These are phyloP conservation scores for Mortierella sp. DNA, from an alignment of 371 early-diverging fungal genomes.

Conservation along the genomic window DNA sequence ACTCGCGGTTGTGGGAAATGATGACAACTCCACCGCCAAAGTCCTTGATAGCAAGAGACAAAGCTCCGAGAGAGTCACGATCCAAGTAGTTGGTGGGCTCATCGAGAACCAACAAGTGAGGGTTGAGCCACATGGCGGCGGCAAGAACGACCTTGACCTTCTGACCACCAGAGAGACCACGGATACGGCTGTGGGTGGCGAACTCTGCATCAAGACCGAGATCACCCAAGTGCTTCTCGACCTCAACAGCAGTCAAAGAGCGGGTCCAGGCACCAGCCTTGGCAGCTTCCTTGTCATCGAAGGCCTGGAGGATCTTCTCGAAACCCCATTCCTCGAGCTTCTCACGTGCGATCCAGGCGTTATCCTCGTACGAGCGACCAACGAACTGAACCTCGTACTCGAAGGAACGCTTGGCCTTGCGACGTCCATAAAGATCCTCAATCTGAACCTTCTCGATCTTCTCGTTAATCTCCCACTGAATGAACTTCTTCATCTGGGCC, in stretches of 20 bases:
- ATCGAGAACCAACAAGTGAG: constrained; percentile 91
- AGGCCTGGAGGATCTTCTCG: constrained; percentile 73
- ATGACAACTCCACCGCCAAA: constrained; percentile 85
- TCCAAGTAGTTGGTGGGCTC: constrained; percentile 92
- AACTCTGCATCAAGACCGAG: constrained; percentile 80
- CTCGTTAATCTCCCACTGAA: constrained; percentile 64
- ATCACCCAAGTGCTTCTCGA: constrained; percentile 78
- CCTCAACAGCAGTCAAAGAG: constrained; percentile 74
- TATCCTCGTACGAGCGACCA: constrained; percentile 71
- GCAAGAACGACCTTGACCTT: constrained; percentile 92
- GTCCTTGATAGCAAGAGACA: constrained; percentile 69
- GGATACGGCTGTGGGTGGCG: constrained; percentile 86
- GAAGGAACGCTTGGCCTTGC: constrained; percentile 79
- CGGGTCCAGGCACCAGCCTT: constrained; percentile 71
- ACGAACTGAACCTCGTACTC: constrained; percentile 78
- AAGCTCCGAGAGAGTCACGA: constrained; percentile 81
- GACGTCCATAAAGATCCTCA: constrained; percentile 73
- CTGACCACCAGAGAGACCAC: constrained; percentile 92
- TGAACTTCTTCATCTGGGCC: constrained; percentile 71
- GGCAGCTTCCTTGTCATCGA: constrained; percentile 76
- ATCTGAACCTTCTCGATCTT: constrained; percentile 73
- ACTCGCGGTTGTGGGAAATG: constrained; percentile 83
- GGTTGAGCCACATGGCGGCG: constrained; percentile 87
- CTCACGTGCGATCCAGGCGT: constrained; percentile 80
- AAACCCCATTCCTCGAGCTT: constrained; percentile 78